phyloP scores from a whole-genome alignment of 2,329 filamentous ascomycete genomes.

The Alternaria triticina region DNA sequence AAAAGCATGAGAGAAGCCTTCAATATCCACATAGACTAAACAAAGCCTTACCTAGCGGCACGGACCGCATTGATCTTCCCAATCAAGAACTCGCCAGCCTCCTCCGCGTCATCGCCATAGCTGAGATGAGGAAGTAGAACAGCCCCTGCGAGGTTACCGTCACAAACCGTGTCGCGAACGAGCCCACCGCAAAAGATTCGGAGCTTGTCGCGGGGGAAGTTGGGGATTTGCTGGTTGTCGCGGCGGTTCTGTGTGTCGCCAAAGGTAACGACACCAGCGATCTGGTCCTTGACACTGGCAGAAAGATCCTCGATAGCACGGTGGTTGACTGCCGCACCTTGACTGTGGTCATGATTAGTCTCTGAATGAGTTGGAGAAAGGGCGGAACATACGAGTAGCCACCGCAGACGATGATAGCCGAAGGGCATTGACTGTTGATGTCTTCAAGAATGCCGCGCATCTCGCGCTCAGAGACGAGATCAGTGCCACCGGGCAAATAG shows the following conservation, averaged over 20 bases:
- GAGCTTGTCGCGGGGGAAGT: slow-evolving; percentile 1
- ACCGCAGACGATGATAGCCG: background rate
- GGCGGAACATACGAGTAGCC: background rate
- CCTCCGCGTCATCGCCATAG: slow-evolving; percentile 1
- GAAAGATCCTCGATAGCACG: slow-evolving; percentile 6
- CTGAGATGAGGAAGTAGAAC: slow-evolving; percentile 1
- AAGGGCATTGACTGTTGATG: background rate
- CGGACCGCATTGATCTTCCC: slow-evolving; percentile 4
- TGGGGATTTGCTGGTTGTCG: slow-evolving; percentile 4
- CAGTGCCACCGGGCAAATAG: slow-evolving; percentile 3
- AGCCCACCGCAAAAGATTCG: slow-evolving; percentile 1
- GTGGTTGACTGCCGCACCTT: slow-evolving; percentile 3
- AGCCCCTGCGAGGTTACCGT: slow-evolving; percentile 3
- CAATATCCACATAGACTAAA: background rate
- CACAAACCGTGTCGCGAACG: slow-evolving; percentile 3
- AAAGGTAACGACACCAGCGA: background rate
- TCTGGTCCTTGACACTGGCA: background rate
- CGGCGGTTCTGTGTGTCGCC: background rate
- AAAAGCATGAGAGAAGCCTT: background rate
- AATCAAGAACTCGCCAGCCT: slow-evolving; percentile 2
- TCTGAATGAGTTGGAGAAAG: no score
- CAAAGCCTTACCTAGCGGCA: background rate
- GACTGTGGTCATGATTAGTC: background rate
- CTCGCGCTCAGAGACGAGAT: background rate
- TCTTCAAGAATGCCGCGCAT: background rate